Evolutionary conservation across 768 basidiomycete genomes (phyloP), one percentile per base, ranked within the genome.

Genomic region (Lactarius quietus): DNA sequence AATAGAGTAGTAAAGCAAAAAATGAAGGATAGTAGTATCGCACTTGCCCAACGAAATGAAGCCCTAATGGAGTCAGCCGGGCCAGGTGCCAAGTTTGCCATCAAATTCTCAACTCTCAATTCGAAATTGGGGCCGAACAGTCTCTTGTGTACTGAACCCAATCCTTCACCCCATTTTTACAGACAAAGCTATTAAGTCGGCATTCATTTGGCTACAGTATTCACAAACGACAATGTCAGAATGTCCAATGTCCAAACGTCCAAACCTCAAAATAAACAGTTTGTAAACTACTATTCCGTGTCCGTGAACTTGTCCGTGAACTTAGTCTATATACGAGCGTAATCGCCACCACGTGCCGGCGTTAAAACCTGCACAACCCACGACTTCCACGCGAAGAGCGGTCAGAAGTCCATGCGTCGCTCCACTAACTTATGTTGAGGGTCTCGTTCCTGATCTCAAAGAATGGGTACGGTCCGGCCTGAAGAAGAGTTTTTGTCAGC

Each of bases 381-480:
- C 53, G 7, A 33, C 53, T 10, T 18, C 7, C n/a, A 52, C 6
- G 48, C 31, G 26, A 28, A 23, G 14, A 26, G 12, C 14, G 15
- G 48, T 51, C 3, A 8, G 48, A 15, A 26, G 23, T 54, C 17
- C 52, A 54, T 12, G 3, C n/a, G 17, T 54, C 53, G 18, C 31
- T 20, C 15, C 31, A 66, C 60, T 18, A 57, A n/a, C n/a, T n/a
- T n/a, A n/a, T n/a, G n/a, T n/a, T 66, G 29, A 66, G 15, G 17
- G 60, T 66, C 45, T 57, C 60, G 33, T 62, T 66, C 60, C 28
- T 57, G 35, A 61, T 57, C 60, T 66, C 43, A 20, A 57, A 39
- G 18, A 62, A 6, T 15, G 53, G 31, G 48, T 2, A 62, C 53
- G 60, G 60, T 3, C 60, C 60, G 17, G 65, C 65, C 65, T 66